phyloP scores from a whole-genome alignment of 1,139 yeast genomes.

The Suhomyces bolitotheri region DNA sequence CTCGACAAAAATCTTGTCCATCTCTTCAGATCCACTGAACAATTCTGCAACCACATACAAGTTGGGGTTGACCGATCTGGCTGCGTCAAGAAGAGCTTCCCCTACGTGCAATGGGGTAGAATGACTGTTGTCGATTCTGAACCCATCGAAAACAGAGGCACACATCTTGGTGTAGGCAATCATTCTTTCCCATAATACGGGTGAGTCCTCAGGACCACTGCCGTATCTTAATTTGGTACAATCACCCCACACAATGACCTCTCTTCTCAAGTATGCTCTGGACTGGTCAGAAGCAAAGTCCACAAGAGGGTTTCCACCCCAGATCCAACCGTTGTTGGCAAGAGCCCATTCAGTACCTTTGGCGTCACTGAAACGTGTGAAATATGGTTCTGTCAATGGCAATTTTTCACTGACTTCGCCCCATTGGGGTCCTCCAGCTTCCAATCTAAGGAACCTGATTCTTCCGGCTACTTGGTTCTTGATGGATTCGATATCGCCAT shows the following conservation, averaged over 20 bases:
- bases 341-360: constrained; percentile 66
- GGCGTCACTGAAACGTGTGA: constrained; percentile 61
- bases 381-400: constrained; percentile 85
- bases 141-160: constrained; percentile 82
- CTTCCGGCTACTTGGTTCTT: constrained; percentile 72
- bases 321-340: constrained; percentile 98
- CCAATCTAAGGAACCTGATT: constrained; percentile 73
- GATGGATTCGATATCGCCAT: constrained; percentile 66
- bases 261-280: constrained; percentile 83
- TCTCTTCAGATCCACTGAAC: constrained; percentile 87
- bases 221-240: constrained; percentile 95
- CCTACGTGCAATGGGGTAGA: constrained; percentile 97
- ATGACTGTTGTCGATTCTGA: constrained; percentile 93
- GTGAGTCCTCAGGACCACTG: constrained; percentile 71
- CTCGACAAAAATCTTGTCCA: constrained; percentile 89
- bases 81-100: constrained; percentile 81
- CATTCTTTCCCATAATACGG: constrained; percentile 88
- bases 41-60: constrained; percentile 92
- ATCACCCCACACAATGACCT: constrained; percentile 97
- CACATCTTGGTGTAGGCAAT: constrained; percentile 68
- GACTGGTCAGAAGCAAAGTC: constrained; percentile 86
- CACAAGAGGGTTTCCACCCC: constrained; percentile 93
- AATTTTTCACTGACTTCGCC: constrained; percentile 56
- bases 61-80: constrained; percentile 80
- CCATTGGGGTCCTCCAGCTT: constrained; percentile 73